phyloP scores from a whole-genome alignment of 2,329 filamentous ascomycete species.

The Aspergillus sclerotialis region DNA sequence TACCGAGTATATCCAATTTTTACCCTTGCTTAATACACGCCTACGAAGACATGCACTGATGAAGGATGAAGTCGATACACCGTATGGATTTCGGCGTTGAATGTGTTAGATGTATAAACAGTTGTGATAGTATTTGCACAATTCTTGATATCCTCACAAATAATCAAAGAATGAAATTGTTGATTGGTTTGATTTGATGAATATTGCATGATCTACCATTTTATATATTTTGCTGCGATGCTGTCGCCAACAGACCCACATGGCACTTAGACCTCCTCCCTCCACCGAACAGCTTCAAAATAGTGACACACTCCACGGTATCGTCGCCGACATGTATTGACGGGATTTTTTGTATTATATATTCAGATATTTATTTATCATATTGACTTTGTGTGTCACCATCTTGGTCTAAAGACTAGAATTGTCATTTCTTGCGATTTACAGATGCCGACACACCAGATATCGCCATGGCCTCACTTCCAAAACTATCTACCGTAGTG shows the following conservation, averaged over 20 bases:
- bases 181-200: no score
- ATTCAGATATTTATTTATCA: no score
- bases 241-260: no score
- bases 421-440: conserved; percentile 1
- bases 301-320: no score
- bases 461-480: conserved; percentile 15
- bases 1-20: no score
- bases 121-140: no score
- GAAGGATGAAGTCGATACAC: conserved; percentile 5
- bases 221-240: no score
- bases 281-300: no score
- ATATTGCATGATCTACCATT: no score
- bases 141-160: no score
- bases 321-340: neutral
- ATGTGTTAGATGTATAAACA: neutral
- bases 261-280: no score
- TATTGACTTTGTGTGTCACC: neutral
- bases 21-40: conserved; percentile 5
- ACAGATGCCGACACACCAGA: neutral
- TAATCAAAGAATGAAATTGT: no score
- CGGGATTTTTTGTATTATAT: conserved; percentile 3
- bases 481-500: conserved; percentile 25
- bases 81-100: conserved; percentile 4
- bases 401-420: neutral
- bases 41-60: conserved; percentile 16